phyloP scores from a whole-genome alignment of 495 filamentous ascomycete species.

The Lophiostoma macrostomum region DNA sequence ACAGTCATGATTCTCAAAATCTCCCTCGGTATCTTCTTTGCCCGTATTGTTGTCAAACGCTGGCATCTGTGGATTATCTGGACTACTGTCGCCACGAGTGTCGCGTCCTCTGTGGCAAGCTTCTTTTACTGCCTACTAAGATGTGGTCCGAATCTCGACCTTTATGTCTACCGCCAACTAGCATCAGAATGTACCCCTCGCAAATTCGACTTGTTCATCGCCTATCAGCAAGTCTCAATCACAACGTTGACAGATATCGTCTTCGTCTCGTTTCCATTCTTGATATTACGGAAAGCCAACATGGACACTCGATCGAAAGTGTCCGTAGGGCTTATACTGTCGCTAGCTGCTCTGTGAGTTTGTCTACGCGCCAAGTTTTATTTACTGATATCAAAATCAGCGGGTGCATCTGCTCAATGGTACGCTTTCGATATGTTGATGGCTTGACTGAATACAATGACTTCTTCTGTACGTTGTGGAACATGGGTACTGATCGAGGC shows the following conservation, averaged over 20 bases:
- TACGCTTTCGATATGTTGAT: slow-evolving; percentile 35
- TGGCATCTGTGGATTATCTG: slow-evolving; percentile 36
- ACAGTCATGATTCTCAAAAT: slow-evolving; percentile 38
- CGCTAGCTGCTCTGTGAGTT: slow-evolving; percentile 34
- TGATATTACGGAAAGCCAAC: slow-evolving; percentile 34
- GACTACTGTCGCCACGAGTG: slow-evolving; percentile 25
- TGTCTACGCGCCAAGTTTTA: not conserved
- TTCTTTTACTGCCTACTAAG: slow-evolving; percentile 38
- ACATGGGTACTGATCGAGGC: no score
- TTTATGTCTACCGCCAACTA: slow-evolving; percentile 29
- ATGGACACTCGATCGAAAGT: slow-evolving; percentile 37
- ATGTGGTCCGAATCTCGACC: slow-evolving; percentile 31
- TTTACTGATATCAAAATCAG: slow-evolving; percentile 12
- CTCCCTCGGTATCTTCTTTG: slow-evolving; percentile 39
- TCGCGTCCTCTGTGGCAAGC: slow-evolving; percentile 23
- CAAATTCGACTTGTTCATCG: slow-evolving; percentile 20
- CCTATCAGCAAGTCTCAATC: slow-evolving; percentile 33
- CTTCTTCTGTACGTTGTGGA: slow-evolving; percentile 42
- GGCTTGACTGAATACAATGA: slow-evolving; percentile 32
- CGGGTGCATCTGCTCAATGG: slow-evolving; percentile 36
- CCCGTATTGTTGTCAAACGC: slow-evolving; percentile 34
- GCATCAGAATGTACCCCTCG: slow-evolving; percentile 26
- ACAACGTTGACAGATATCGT: slow-evolving; percentile 35
- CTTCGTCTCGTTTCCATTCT: slow-evolving; percentile 35
- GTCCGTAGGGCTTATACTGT: slow-evolving; percentile 38